phyloP scores from a whole-genome alignment of 805 yeast genomes.

The Yarrowia yakushimensis region DNA sequence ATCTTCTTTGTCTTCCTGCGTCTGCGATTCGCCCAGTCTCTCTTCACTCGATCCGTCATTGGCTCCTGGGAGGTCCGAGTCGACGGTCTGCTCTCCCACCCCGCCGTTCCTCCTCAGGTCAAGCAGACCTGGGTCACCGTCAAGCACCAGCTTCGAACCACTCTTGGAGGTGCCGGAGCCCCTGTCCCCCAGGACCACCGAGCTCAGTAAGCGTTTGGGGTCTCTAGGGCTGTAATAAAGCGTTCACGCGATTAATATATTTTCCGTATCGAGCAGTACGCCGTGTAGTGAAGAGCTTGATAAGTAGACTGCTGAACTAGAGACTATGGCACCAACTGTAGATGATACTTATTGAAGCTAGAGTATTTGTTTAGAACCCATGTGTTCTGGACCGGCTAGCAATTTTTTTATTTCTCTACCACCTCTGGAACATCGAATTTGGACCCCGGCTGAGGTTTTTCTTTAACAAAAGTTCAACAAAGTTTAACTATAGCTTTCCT shows the following conservation, averaged over 20 bases:
- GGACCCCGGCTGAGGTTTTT: too few relatives aligned
- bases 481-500: too few relatives aligned
- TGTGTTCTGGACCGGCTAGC: too few relatives aligned
- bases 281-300: too few relatives aligned
- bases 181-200: conserved; percentile 21
- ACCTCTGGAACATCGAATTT: too few relatives aligned
- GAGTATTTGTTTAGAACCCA: too few relatives aligned
- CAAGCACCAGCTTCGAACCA: conserved; percentile 38
- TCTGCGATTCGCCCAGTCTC: conserved; percentile 70
- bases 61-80: conserved; percentile 65
- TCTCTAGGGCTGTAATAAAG: neutral
- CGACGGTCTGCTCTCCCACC: conserved; percentile 55
- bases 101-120: conserved; percentile 50
- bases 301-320: too few relatives aligned
- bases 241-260: neutral
- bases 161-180: conserved; percentile 27
- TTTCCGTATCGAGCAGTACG: too few relatives aligned
- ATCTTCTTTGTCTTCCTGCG: conserved; percentile 62
- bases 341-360: too few relatives aligned
- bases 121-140: conserved; percentile 50
- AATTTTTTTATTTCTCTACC: too few relatives aligned
- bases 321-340: too few relatives aligned
- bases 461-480: too few relatives aligned
- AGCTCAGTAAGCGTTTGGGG: neutral
- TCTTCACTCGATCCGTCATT: conserved; percentile 64